Base-by-base conservation (phyloP, 345 rosid genomes). In the Physaria fendleri region DNA sequence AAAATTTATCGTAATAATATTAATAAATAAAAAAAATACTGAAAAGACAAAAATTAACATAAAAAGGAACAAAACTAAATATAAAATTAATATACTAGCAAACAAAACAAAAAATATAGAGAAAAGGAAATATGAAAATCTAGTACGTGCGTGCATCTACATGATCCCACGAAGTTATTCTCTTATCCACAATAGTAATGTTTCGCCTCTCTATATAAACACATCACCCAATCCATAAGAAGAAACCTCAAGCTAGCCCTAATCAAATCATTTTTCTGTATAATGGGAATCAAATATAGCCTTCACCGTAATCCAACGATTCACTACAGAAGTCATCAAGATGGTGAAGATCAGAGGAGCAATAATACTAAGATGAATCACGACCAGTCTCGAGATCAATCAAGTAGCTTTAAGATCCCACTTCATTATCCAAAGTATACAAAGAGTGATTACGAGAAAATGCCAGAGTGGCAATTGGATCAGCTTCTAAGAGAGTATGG, bases 401-500 rank as follows among this genome's bases (percentile, higher is more conserved):
- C 28, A 18, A 57, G 12, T 20, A 48, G 41, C 27, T 85, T 82
- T 52, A 78, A 67, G 64, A 72, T 82, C 72, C 92, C 86, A 17
- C 71, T 80, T 59, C 86, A 82, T 64, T 82, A 77, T 54, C 88
- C 92, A 4, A 78, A 76, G 61, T 85, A 71, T 70, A 77, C 67
- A 38, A 77, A 67, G 56, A 59, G 64, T 4, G 81, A 82, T 20
- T 80, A 85, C 14, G 84, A 85, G 59, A 54, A 67, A 37, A 78
- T 80, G 88, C 75, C 77, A 0, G 84, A 85, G 59, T 77, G 85
- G 84, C 73, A 78, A 51, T 15, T 85, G 43, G 86, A 82, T 57
- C 71, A 75, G 24, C 55, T 85, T 32, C 49, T 82, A 5, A 71
- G 59, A 28, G 79, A 80, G 13, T 85, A 85, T 16, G 86, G 85